These are phyloP conservation scores for Saksenaea vasiformis DNA, from an alignment of 371 early-diverging fungal species.

Conservation along the genomic window DNA sequence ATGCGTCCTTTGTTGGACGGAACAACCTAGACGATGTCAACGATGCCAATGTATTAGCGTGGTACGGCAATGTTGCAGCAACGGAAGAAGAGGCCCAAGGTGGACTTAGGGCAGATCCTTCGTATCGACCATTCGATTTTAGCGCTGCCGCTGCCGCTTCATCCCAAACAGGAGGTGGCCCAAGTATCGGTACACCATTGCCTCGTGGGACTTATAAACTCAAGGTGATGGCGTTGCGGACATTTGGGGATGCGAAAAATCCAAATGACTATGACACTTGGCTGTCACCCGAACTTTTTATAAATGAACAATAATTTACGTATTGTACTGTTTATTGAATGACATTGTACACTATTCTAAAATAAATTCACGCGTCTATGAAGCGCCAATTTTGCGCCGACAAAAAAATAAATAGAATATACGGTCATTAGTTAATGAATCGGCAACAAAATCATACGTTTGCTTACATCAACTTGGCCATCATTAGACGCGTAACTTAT, in stretches of 20 bases:
- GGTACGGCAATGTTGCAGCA: constrained; percentile 36
- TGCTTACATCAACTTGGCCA: too few species aligned
- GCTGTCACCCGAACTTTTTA: constrained; percentile 22
- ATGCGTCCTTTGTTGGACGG: constrained; percentile 29
- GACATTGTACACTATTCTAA: too few species aligned
- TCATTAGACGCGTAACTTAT: too few species aligned
- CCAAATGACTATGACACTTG: constrained; percentile 40
- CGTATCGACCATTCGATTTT: not conserved
- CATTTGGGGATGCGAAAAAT: constrained; percentile 30
- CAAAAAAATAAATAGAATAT: too few species aligned
- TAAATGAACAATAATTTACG: not conserved
- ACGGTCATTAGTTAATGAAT: too few species aligned
- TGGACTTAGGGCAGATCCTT: constrained; percentile 5
- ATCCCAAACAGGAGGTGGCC: not conserved
- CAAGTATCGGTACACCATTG: constrained; percentile 17
- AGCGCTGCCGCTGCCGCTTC: not conserved
- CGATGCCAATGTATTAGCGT: constrained; percentile 27
- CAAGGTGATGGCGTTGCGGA: constrained; percentile 34
- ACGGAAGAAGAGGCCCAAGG: constrained; percentile 26
- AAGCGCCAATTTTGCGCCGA: too few species aligned
- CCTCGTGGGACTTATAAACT: constrained; percentile 28
- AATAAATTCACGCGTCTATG: too few species aligned
- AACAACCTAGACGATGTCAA: constrained; percentile 22
- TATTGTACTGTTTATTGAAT: too few species aligned
- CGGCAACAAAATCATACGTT: too few species aligned